These are phyloP conservation scores for Borealophlyctis nickersoniae DNA, from an alignment of 192 early-diverging fungal species.

Conservation along the genomic window DNA sequence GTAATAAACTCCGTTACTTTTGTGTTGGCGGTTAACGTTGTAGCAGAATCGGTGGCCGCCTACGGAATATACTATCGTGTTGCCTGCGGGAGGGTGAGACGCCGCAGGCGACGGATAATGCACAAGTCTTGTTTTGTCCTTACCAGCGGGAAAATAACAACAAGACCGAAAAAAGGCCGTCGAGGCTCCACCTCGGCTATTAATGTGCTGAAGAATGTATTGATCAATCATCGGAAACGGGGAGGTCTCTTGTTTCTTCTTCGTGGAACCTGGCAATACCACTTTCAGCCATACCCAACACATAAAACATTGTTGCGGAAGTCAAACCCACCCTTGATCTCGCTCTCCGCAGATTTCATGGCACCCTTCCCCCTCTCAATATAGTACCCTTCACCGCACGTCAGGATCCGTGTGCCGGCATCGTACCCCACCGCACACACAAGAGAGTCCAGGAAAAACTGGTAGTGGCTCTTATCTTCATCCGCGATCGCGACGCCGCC, in stretches of 20 bases:
- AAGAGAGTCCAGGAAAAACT: conserved; percentile 30
- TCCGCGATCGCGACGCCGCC: no score
- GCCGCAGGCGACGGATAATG: neutral
- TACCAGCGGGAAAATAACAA: neutral
- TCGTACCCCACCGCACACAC: conserved; percentile 14
- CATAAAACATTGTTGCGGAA: no score
- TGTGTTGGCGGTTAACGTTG: conserved; percentile 26
- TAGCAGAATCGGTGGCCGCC: conserved; percentile 27
- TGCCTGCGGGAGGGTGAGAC: neutral
- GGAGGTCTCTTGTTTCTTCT: neutral
- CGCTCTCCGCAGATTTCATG: no score
- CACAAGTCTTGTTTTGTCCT: neutral
- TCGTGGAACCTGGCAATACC: neutral
- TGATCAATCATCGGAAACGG: conserved; percentile 23
- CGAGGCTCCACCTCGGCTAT: neutral
- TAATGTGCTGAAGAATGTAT: conserved; percentile 9
- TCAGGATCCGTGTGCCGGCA: neutral
- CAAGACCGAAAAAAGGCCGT: neutral
- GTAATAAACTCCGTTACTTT: conserved; percentile 34
- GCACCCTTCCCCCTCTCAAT: no score
- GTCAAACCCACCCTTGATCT: no score
- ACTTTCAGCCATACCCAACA: no score
- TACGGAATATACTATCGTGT: conserved; percentile 18
- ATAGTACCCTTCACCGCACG: no score
- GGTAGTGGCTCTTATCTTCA: no score